Evolutionary conservation across 352 stramenopile genomes (phyloP).

Genomic region (Phytophthora ramorum): DNA sequence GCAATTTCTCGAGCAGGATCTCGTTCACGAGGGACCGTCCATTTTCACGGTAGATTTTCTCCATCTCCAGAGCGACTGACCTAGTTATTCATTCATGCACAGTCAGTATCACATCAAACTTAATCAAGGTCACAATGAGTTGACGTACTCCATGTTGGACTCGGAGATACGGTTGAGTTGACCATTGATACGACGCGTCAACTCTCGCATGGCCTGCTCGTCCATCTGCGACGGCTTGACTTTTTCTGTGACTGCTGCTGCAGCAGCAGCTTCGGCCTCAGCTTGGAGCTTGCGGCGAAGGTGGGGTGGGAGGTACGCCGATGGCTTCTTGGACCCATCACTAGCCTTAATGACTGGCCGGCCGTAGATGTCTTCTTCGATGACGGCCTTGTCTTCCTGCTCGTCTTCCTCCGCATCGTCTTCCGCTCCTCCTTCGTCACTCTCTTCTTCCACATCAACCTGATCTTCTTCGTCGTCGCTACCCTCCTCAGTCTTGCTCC

Average conservation of each 20-base stretch:
- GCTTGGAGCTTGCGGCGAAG: constrained; percentile 75
- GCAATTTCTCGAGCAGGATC: constrained; percentile 72
- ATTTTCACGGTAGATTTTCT: constrained; percentile 81
- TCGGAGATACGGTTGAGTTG: constrained; percentile 93
- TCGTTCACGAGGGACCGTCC: constrained; percentile 77
- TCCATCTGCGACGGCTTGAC: constrained; percentile 67
- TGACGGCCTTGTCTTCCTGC: constrained; percentile 45
- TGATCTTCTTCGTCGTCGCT: constrained; percentile 35
- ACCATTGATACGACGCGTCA: constrained; percentile 85
- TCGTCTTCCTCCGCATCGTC: constrained; percentile 30
- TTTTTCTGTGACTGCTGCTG: constrained; percentile 35
- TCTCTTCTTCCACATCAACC: constrained; percentile 32
- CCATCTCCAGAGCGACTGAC: constrained; percentile 79
- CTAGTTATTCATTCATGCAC: constrained; percentile 29
- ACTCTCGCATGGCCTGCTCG: constrained; percentile 70
- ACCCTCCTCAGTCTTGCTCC: constrained; percentile 15
- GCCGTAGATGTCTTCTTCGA: constrained; percentile 88
- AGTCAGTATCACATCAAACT: constrained; percentile 1
- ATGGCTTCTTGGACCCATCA: constrained; percentile 52
- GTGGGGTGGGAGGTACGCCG: constrained; percentile 88
- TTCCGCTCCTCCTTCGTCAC: constrained; percentile 30
- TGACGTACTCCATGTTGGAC: constrained; percentile 88
- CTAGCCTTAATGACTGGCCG: constrained; percentile 65
- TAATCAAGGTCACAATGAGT: not conserved
- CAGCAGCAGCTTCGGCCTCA: constrained; percentile 42